A percentile compares a stretch with the other conserved stretches of the same genome.
Evolutionary conservation across 2,329 filamentous ascomycete genomes (phyloP).

Genomic region (Dryadomyces quercivorus): DNA sequence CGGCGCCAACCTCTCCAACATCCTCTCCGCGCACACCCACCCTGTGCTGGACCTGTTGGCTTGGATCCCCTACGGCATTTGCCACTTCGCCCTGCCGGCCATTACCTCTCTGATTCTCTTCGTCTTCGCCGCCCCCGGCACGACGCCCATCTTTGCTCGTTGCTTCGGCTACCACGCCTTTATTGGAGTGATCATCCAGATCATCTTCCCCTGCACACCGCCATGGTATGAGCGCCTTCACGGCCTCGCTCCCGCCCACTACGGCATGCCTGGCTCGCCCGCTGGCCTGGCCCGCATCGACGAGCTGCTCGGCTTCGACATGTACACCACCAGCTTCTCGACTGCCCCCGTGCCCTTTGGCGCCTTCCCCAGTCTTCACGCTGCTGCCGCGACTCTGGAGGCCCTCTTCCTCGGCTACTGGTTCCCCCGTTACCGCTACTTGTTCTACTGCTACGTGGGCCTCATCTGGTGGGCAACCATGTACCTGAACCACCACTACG

Average conservation of each 20-base stretch:
- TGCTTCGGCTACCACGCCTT: slow-evolving; percentile 91
- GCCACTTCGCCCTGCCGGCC: slow-evolving; percentile 78
- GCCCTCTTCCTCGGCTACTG: slow-evolving; percentile 87
- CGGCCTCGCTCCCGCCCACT: slow-evolving; percentile 81
- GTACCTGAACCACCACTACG: slow-evolving; percentile 96
- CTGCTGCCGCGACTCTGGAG: slow-evolving; percentile 77
- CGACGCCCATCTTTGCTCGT: slow-evolving; percentile 70
- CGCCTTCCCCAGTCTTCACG: slow-evolving; percentile 87
- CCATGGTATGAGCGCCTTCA: slow-evolving; percentile 96
- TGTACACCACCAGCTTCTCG: slow-evolving; percentile 88
- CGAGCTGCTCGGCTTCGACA: slow-evolving; percentile 75
- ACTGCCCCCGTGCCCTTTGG: slow-evolving; percentile 87
- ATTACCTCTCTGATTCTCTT: slow-evolving; percentile 72
- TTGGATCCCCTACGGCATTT: slow-evolving; percentile 86
- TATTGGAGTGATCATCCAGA: slow-evolving; percentile 73
- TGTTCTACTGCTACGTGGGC: slow-evolving; percentile 73
- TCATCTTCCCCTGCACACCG: slow-evolving; percentile 84
- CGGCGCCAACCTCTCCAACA: slow-evolving; percentile 90
- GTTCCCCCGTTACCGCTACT: slow-evolving; percentile 69
- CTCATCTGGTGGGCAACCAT: slow-evolving; percentile 99
- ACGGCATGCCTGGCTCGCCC: slow-evolving; percentile 80
- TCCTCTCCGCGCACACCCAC: slow-evolving; percentile 81
- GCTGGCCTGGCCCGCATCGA: slow-evolving; percentile 84
- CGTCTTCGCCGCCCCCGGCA: slow-evolving; percentile 77
- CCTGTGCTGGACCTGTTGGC: slow-evolving; percentile 75